Evolutionary conservation across 2,329 filamentous ascomycete species (phyloP), one percentile per base, ranked within the genome.

Genomic region (Epichloe glyceriae): DNA sequence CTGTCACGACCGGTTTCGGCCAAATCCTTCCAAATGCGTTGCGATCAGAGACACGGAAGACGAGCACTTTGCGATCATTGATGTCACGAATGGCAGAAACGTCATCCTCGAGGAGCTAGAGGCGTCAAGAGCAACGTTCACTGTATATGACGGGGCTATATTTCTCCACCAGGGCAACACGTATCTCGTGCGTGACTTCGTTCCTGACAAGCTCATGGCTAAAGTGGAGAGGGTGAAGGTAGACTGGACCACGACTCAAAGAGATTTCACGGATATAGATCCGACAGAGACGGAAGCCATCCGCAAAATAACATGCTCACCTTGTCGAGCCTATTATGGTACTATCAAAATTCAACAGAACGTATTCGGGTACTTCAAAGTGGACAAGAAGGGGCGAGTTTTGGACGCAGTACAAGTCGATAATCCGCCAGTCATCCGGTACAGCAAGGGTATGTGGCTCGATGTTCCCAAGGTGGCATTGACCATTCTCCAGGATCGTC

Each of bases 331-430:
- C 1, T 97, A 88, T 68, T 90, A 88, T 62, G 93, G 93, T 37
- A 73, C 80, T 0, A 91, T 98, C 63, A 84, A 85, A 59, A 90
- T 97, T 60, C 80, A 85, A 56, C 85, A 91, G 57, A 84, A 87
- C 33, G 89, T 98, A 2, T 97, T 94, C 64, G 93, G 93, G 2
- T 98, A 93, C 71, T 97, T 96, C 76, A 97, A 97, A 64, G 73
- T 96, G n/a, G 90, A 97, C 67, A 85, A 84, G 62, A 84, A 82
- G 57, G 80, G 85, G 2, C 82, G 88, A 2, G 87, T 97, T 52
- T 78, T 97, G 14, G 93, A 98, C 64, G 91, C 91, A 2, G 85
- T 97, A 0, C 80, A 91, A 53, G 89, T 97, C 20, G 88, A 96
- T 64, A 95, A 95, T 58, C 90, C 91, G 3, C 89, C 93, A 0